phyloP scores from a whole-genome alignment of 495 filamentous ascomycete genomes.

The Xylaria curta region DNA sequence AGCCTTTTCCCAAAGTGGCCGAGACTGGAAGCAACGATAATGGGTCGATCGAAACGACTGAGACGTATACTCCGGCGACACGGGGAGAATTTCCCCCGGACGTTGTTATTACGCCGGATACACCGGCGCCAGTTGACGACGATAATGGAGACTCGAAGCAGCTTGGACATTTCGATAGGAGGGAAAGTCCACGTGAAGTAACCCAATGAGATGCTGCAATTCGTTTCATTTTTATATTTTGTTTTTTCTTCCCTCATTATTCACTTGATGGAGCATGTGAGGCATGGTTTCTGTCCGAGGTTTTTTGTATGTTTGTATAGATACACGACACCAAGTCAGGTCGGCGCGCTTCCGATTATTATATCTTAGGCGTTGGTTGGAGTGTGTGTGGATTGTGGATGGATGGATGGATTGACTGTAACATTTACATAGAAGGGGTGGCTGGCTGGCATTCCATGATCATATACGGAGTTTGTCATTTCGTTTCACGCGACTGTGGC shows the following conservation, averaged over 20 bases:
- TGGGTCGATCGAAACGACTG: background rate
- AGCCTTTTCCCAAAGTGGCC: background rate
- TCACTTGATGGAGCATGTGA: background rate
- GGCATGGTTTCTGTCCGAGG: background rate
- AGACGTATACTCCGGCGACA: background rate
- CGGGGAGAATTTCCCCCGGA: constrained; percentile 36
- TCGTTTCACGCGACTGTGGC: background rate
- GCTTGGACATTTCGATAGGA: constrained; percentile 42
- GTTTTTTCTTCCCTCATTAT: background rate
- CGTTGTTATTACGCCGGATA: constrained; percentile 50
- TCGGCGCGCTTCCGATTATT: background rate
- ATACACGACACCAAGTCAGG: constrained; percentile 34
- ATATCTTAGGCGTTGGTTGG: constrained; percentile 23
- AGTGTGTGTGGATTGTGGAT: no score
- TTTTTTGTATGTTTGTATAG: constrained; percentile 34
- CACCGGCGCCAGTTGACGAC: constrained; percentile 37
- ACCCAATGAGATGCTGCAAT: constrained; percentile 39
- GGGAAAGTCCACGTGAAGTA: constrained; percentile 39
- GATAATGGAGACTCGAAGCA: constrained; percentile 46
- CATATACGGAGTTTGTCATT: constrained; percentile 19
- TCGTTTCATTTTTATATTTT: constrained; percentile 9
- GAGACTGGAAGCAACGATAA: constrained; percentile 10
- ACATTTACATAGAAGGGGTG: constrained; percentile 22
- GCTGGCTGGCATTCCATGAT: constrained; percentile 9
- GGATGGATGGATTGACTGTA: no score